Evolutionary conservation across 306 rosid species (phyloP).

Genomic region (Cucumis sativus): Cucumber_9930_V3 NC_026656.2:12035001-12035500

Average conservation of each 20-base stretch:
- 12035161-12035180: background rate
- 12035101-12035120: background rate
- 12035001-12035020: slow-evolving; percentile 36
- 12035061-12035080: slow-evolving; percentile 84
- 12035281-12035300: slow-evolving; percentile 84
- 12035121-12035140: background rate
- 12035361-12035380: background rate
- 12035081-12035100: slow-evolving; percentile 51
- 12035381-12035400: background rate
- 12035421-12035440: background rate
- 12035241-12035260: slow-evolving; percentile 85
- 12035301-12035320: slow-evolving; percentile 85
- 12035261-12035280: slow-evolving; percentile 84
- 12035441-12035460: slow-evolving; percentile 23
- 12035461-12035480: slow-evolving; percentile 98
- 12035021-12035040: slow-evolving; percentile 70
- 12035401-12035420: background rate
- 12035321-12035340: slow-evolving; percentile 25
- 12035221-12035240: slow-evolving; percentile 94
- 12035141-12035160: background rate
- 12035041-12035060: slow-evolving; percentile 65
- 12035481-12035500: slow-evolving; percentile 83
- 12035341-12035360: background rate
- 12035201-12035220: slow-evolving; percentile 70
- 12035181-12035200: slow-evolving; percentile 64